These are phyloP conservation scores for Colletotrichum godetiae DNA, from an alignment of 2,329 filamentous ascomycete species.

Conservation along the genomic window DNA sequence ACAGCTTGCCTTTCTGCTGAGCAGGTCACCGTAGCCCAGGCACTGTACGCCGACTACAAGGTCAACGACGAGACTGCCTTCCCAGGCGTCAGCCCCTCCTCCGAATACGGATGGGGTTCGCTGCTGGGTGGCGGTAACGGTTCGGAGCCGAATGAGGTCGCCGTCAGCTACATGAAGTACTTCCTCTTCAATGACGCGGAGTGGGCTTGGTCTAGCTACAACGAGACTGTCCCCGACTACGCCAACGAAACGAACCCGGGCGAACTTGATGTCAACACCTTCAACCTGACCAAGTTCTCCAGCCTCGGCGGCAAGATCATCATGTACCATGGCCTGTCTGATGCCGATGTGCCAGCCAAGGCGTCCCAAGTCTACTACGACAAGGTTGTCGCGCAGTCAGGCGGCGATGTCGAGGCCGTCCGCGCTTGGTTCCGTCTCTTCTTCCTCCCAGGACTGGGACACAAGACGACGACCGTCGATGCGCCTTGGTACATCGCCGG, in stretches of 20 bases:
- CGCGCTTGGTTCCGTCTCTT: constrained; percentile 63
- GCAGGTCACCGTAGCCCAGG: constrained; percentile 49
- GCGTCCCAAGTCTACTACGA: constrained; percentile 49
- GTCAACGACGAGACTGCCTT: constrained; percentile 45
- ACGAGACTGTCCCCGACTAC: constrained; percentile 41
- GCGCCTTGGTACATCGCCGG: constrained; percentile 54
- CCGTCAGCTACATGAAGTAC: constrained; percentile 48
- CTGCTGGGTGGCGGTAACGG: constrained; percentile 41
- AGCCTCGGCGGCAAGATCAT: constrained; percentile 54
- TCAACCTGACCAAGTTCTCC: constrained; percentile 50
- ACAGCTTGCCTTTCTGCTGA: constrained; percentile 53
- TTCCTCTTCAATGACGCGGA: constrained; percentile 49
- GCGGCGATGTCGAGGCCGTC: constrained; percentile 44
- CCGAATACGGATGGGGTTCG: constrained; percentile 52
- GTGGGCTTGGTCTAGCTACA: constrained; percentile 46
- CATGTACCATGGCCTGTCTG: constrained; percentile 56
- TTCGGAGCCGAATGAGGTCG: constrained; percentile 44
- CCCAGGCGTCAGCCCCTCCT: constrained; percentile 56
- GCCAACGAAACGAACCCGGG: constrained; percentile 51
- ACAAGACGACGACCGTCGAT: constrained; percentile 48
- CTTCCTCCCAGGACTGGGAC: constrained; percentile 61
- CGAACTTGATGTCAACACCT: constrained; percentile 48
- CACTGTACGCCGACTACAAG: constrained; percentile 45
- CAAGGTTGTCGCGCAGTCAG: constrained; percentile 53
- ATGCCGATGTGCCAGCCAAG: constrained; percentile 50